Evolutionary conservation across 1,284 basidiomycete genomes (phyloP).

Genomic region (Lentinula novae-zelandiae): DNA sequence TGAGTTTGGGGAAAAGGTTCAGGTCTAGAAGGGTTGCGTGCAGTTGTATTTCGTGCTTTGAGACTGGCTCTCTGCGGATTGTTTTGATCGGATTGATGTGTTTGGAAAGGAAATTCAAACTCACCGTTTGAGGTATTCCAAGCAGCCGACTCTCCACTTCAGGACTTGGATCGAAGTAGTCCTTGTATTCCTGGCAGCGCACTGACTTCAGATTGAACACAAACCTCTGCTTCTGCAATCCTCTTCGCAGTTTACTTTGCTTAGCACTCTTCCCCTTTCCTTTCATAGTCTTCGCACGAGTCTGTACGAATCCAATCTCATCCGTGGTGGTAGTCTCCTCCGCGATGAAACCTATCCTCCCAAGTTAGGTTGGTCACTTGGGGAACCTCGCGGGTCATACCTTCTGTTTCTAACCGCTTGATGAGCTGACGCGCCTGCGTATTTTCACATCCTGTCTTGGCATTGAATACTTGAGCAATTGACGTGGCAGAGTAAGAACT

Average conservation of each 20-base stretch:
- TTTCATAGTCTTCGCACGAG: constrained; percentile 28
- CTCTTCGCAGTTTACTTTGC: constrained; percentile 48
- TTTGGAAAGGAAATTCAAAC: constrained; percentile 24
- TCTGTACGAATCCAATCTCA: constrained; percentile 45
- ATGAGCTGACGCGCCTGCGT: constrained; percentile 58
- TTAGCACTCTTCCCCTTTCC: constrained; percentile 34
- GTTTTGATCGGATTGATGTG: constrained; percentile 13
- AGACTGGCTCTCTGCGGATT: constrained; percentile 12
- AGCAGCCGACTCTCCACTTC: constrained; percentile 57
- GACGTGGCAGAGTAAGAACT: constrained; percentile 12
- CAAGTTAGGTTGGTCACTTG: neutral
- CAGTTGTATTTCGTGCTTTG: constrained; percentile 7
- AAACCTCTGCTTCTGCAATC: constrained; percentile 53
- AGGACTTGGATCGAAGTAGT: constrained; percentile 65
- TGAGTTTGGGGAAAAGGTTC: constrained; percentile 16
- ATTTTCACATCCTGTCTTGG: constrained; percentile 48
- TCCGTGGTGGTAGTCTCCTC: constrained; percentile 46
- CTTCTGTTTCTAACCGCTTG: constrained; percentile 67
- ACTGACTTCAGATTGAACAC: constrained; percentile 49
- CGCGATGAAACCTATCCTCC: constrained; percentile 53
- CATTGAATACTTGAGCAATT: neutral
- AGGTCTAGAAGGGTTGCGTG: neutral
- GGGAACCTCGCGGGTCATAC: constrained; percentile 27
- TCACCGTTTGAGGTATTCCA: constrained; percentile 53
- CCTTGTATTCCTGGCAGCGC: constrained; percentile 43